These are phyloP conservation scores for Saccharomycodes ludwigii DNA, from an alignment of 805 yeast species.

Conservation along the genomic window DNA sequence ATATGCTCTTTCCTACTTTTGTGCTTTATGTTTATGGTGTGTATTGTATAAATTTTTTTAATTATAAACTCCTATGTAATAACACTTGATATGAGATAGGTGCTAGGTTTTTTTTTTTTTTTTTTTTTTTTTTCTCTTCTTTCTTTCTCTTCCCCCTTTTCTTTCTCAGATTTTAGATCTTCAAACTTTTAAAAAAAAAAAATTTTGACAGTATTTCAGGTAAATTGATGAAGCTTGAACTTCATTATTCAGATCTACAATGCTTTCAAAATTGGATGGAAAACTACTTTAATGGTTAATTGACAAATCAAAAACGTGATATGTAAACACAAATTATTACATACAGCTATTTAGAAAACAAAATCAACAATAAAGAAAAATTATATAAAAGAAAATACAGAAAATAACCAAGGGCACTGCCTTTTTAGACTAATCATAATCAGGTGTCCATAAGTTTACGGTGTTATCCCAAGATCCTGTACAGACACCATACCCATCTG, in stretches of 20 bases:
- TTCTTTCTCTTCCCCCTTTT: no score
- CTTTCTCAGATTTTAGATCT: no score
- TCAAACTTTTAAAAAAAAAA: no score
- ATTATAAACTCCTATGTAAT: background rate
- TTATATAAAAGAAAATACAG: background rate
- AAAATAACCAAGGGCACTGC: background rate
- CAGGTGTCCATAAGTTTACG: constrained; percentile 52
- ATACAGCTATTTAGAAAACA: background rate
- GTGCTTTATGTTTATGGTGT: no score
- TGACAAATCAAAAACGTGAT: background rate
- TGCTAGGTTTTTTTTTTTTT: background rate
- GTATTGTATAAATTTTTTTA: no score
- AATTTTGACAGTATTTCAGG: no score
- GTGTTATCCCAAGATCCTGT: constrained; percentile 78
- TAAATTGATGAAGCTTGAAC: no score
- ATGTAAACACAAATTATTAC: background rate
- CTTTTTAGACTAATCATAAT: constrained; percentile 9
- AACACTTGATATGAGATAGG: background rate
- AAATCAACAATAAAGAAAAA: background rate
- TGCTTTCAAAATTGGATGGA: background rate
- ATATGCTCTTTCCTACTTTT: no score
- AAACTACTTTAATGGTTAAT: background rate
- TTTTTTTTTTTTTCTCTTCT: constrained; percentile 1
- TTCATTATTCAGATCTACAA: background rate
- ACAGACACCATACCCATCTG: constrained; percentile 64